Conservation (phyloP, 257 asterid genomes). For the Solanum ossicruentum region DNA sequence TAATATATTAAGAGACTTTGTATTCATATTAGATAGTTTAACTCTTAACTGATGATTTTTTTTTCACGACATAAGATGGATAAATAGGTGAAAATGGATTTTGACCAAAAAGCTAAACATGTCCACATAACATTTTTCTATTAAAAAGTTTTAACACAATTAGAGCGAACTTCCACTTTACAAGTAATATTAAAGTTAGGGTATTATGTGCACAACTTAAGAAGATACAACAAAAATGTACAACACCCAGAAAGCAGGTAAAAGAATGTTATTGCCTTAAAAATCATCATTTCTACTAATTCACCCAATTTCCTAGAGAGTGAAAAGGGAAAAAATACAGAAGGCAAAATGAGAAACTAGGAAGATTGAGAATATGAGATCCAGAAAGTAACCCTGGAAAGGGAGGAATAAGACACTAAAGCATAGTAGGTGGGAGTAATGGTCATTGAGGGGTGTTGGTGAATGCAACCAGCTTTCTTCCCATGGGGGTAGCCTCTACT, state of each 20-base stretch:
- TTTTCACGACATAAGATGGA: neutral
- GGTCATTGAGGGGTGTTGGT: neutral
- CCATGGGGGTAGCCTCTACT: neutral
- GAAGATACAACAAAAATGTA: neutral
- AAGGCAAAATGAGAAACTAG: neutral
- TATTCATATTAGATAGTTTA: no score
- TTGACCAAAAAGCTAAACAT: neutral
- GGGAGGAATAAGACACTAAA: neutral
- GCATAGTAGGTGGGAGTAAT: neutral
- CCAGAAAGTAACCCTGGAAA: neutral
- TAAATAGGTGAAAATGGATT: no score
- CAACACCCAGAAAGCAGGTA: neutral
- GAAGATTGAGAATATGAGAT: neutral
- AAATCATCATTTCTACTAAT: neutral
- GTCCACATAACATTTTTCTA: neutral
- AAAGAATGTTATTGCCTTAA: neutral
- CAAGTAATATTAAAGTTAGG: neutral
- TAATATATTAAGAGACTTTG: no score
- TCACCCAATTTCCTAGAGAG: neutral
- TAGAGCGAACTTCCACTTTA: neutral
- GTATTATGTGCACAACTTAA: neutral
- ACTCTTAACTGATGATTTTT: no score
- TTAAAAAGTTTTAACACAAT: neutral
- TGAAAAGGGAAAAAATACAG: neutral
- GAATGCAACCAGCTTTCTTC: neutral